Conservation (phyloP, 2,329 filamentous ascomycete species). For the Xylariaceae sp. region DNA sequence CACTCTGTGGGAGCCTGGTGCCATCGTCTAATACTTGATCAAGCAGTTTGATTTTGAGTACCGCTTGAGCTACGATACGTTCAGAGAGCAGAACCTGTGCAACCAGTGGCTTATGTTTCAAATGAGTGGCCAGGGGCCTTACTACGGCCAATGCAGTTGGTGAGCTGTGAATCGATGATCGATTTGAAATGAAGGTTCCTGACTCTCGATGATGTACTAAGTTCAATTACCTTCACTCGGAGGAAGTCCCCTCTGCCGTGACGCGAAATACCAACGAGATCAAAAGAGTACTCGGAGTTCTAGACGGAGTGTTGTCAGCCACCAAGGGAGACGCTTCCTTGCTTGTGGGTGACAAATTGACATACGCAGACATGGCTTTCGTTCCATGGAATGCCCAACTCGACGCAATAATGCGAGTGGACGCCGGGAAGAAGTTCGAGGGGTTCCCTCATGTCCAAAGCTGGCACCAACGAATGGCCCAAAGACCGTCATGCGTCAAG, state of each 20-base stretch:
- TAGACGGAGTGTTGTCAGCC: slow-evolving; percentile 7
- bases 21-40: no score
- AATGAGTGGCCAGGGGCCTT: slow-evolving; percentile 40
- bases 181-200: no score
- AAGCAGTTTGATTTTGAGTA: no score
- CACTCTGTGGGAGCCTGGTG: no score
- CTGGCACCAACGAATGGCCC: slow-evolving; percentile 19
- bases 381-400: slow-evolving; percentile 14
- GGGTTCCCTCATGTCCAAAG: slow-evolving; percentile 11
- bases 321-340: slow-evolving; percentile 7
- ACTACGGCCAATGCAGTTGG: slow-evolving; percentile 29
- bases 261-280: slow-evolving; percentile 32
- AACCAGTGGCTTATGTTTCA: slow-evolving; percentile 44
- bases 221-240: slow-evolving; percentile 20
- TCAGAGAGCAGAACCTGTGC: slow-evolving; percentile 33
- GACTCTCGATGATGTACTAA: no score
- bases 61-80: slow-evolving; percentile 33
- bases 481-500: slow-evolving; percentile 14
- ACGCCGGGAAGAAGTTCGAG: slow-evolving; percentile 2
- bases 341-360: slow-evolving; percentile 33
- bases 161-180: no score
- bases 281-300: slow-evolving; percentile 28
- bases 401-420: no score
- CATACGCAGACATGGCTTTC: slow-evolving; percentile 25
- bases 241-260: slow-evolving; percentile 27